Evolutionary conservation across 257 asterid genomes (phyloP), one percentile per base, ranked within the genome.

Genomic region (Solanum raphanifolium): DNA sequence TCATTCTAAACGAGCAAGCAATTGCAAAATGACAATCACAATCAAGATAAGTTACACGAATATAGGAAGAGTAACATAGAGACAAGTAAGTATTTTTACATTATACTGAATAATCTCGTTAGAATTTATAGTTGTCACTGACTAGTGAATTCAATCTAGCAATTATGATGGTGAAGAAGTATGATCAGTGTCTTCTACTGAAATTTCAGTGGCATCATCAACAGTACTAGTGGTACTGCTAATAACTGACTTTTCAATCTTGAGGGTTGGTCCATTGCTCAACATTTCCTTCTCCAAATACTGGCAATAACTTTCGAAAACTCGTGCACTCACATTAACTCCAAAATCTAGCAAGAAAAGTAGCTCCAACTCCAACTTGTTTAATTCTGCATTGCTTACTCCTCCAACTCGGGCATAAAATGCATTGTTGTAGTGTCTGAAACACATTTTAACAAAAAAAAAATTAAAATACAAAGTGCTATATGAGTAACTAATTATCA

Each of bases 381-480:
- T 95, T 58, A 96, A 76, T 85, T 96, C 98, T 1, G 91, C 86
- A 58, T 93, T 94, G 89, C 92, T 94, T 85, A 95, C 95, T 87
- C 98, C 99, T 52, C 98, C 99, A 79, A 95, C 98, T 5, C 98
- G 91, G 0, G 98, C 99, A 74, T 88, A 97, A 75, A 95, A 93
- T 35, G 97, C 97, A 60, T 95, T 97, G 93, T 95, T 92, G 88
- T 93, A 95, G 88, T 97, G 98, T 93, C 98, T 97, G 90, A n/a
- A 13, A n/a, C 11, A 69, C 29, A 75, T 60, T 9, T 21, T n/a
- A 69, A 32, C 18, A 23, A 36, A 35, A 52, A 31, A 21, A 7
- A 1, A 13, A 27, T 43, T 1, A 46, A 38, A 0, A 16, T 31
- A 29, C 1, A 29, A 65, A 69, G 1, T 29, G 38, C 4, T 69